Percentiles rank a stretch among this genome's conserved stretches.
These are phyloP conservation scores for Isabelozyma heimii DNA, from an alignment of 805 yeast genomes.

Conservation along the genomic window DNA sequence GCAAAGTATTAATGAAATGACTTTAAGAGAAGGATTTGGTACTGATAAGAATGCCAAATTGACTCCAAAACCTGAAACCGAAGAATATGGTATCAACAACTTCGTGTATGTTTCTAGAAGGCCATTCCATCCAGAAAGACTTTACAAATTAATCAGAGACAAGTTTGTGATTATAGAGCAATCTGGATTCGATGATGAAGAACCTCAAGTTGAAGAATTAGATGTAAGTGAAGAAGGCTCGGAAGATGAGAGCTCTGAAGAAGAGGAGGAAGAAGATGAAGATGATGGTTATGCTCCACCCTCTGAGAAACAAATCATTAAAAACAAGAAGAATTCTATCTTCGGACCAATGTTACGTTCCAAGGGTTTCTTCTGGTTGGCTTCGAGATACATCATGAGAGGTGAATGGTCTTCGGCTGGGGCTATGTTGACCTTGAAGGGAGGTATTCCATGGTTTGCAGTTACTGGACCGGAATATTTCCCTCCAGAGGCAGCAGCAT, in stretches of 20 bases:
- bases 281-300: slow-evolving; percentile 10
- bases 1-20: slow-evolving; percentile 38
- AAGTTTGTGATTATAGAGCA: slow-evolving; percentile 30
- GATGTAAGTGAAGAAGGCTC: slow-evolving; percentile 7
- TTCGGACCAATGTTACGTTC: slow-evolving; percentile 39
- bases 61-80: slow-evolving; percentile 46
- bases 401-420: slow-evolving; percentile 49
- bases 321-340: slow-evolving; percentile 32
- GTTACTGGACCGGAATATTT: slow-evolving; percentile 28
- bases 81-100: slow-evolving; percentile 44
- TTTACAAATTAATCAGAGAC: slow-evolving; percentile 31
- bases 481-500: slow-evolving; percentile 27
- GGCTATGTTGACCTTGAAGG: slow-evolving; percentile 36
- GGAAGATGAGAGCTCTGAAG: slow-evolving; percentile 8
- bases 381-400: slow-evolving; percentile 36
- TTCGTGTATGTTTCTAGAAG: slow-evolving; percentile 39
- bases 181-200: slow-evolving; percentile 15
- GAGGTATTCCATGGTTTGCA: slow-evolving; percentile 44
- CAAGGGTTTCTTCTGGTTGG: slow-evolving; percentile 46
- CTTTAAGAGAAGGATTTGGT: slow-evolving; percentile 29
- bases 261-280: slow-evolving; percentile 7
- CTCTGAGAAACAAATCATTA: slow-evolving; percentile 22
- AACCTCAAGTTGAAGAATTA: slow-evolving; percentile 1
- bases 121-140: slow-evolving; percentile 46
- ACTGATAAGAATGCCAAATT: slow-evolving; percentile 7